phyloP scores from a whole-genome alignment of 257 asterid species.

The Rubia yunnanensis region DNA sequence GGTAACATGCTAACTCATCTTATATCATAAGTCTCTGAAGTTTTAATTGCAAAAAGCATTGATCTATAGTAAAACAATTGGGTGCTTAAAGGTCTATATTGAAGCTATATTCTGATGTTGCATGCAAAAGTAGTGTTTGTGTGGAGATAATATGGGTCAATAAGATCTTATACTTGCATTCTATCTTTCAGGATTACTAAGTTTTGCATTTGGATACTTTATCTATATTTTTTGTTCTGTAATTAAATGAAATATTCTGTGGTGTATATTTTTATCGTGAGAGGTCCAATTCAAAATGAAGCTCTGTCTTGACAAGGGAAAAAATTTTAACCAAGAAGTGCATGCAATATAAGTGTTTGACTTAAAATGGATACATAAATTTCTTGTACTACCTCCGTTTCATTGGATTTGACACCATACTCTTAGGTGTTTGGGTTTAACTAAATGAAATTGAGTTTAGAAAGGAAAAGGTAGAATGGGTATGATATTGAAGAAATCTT shows the following conservation, averaged over 20 bases:
- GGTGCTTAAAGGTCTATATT: too few species aligned
- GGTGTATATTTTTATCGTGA: neutral
- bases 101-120: too few species aligned
- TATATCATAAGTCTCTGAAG: neutral
- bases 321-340: neutral
- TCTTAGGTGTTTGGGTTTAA: too few species aligned
- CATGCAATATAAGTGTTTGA: neutral
- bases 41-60: neutral
- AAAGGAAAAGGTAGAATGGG: too few species aligned
- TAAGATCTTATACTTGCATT: neutral
- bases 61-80: too few species aligned
- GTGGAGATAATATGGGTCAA: too few species aligned
- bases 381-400: too few species aligned
- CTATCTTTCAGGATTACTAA: neutral
- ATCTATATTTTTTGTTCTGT: neutral
- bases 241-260: neutral
- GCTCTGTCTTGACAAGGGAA: neutral
- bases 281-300: neutral
- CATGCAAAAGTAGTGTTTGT: too few species aligned
- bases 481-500: too few species aligned
- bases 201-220: neutral
- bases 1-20: conserved; percentile 31
- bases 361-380: neutral
- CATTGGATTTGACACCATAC: too few species aligned
- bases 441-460: too few species aligned